These are phyloP conservation scores for Nakazawaea wyomingensis DNA, from an alignment of 805 yeast species.

Conservation along the genomic window DNA sequence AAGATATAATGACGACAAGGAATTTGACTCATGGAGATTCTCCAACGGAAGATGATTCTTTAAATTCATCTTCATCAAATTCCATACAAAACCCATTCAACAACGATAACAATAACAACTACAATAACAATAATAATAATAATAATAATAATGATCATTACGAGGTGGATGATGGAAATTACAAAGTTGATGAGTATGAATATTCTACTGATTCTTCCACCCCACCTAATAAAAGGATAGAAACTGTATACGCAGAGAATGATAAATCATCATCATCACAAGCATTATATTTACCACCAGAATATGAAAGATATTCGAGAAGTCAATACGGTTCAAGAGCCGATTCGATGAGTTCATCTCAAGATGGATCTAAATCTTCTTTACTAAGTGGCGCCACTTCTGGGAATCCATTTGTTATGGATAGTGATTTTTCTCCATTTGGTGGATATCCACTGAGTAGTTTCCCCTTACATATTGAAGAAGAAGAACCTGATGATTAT, in stretches of 20 bases:
- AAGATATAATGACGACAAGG: not conserved
- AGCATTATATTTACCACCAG: slow-evolving; percentile 41
- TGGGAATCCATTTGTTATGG: slow-evolving; percentile 39
- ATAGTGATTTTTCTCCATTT: slow-evolving; percentile 78
- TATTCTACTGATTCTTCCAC: slow-evolving; percentile 4
- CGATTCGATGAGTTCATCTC: slow-evolving; percentile 43
- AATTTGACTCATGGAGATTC: slow-evolving; percentile 8
- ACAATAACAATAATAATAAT: not conserved
- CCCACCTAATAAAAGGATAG: not conserved
- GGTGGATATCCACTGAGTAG: slow-evolving; percentile 64
- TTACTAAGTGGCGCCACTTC: slow-evolving; percentile 12
- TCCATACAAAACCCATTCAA: slow-evolving; percentile 5
- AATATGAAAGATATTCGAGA: slow-evolving; percentile 65
- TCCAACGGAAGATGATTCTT: not conserved
- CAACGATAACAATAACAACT: too few relatives aligned
- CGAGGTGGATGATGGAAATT: not conserved
- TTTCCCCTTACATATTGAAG: slow-evolving; percentile 56
- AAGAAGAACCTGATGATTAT: slow-evolving; percentile 92
- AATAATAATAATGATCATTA: not conserved
- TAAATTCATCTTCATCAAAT: slow-evolving; percentile 4
- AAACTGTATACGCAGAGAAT: not conserved
- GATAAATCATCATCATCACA: slow-evolving; percentile 1
- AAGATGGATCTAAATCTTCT: slow-evolving; percentile 27
- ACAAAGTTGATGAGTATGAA: slow-evolving; percentile 7
- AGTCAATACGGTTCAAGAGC: slow-evolving; percentile 42